Evolutionary conservation across 208 protist species (phyloP), one percentile per base, ranked within the genome.

Genomic region (Trypanosoma conorhini): DNA sequence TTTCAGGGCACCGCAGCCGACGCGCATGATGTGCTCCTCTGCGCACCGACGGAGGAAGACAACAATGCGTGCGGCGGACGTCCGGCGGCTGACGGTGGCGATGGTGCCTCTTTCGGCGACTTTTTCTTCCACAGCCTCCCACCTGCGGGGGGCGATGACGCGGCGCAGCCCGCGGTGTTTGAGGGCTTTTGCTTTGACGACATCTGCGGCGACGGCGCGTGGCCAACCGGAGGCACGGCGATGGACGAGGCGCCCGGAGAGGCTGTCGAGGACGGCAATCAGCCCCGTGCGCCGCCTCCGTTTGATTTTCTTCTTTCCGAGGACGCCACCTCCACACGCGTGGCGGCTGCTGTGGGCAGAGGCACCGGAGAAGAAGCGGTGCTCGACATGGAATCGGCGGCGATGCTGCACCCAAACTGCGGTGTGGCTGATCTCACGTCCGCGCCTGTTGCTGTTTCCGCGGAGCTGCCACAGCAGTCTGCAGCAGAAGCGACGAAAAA

Each of bases 111-210:
- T 12, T 72, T 77, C 72, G 65, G 42, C 50, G 62, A 72, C 31
- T 68, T 71, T 28, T 72, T 77, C 44, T 77, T 77, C 57, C 22
- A 77, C 38, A 72, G n/a, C 46, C 9, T 72, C 30, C 44, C 44
- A 46, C 33, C 58, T 21, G 55, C 42, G 21, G 65, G 22, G 13
- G 22, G 42, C 33, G 60, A 5, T 35, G 71, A 74, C 3, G 60
- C 35, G 15, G 15, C 46, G 5, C 65, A 42, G n/a, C n/a, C 58
- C 38, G 15, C 46, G 3, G 24, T 33, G 35, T 77, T 77, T 77
- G 72, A 67, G 30, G 66, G 60, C 26, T 77, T 77, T 38, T 77
- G 72, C 42, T 72, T 77, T 38, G 72, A 77, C 56, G 46, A 63
- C 35, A 44, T 72, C 21, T 77, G 66, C 31, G 65, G 40, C 46